phyloP scores from a whole-genome alignment of 2,329 filamentous ascomycete genomes.

The Hypoxylon sp. region DNA sequence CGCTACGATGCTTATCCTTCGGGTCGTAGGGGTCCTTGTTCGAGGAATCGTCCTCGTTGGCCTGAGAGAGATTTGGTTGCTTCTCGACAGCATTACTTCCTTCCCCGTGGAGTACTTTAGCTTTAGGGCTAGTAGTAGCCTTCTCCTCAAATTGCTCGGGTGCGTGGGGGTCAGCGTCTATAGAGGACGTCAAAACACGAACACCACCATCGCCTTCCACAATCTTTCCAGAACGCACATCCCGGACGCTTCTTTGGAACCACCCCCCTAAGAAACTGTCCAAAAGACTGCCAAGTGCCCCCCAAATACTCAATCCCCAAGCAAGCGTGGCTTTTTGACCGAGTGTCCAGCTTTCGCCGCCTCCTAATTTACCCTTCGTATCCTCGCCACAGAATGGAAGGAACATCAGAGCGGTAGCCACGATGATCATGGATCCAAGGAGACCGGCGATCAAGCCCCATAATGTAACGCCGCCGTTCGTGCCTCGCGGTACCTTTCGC shows the following conservation, averaged over 20 bases:
- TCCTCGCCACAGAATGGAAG: constrained; percentile 75
- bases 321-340: constrained; percentile 64
- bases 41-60: constrained; percentile 56
- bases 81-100: constrained; percentile 61
- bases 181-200: constrained; percentile 67
- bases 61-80: constrained; percentile 52
- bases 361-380: constrained; percentile 58
- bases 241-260: constrained; percentile 88
- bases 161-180: constrained; percentile 48
- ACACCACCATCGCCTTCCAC: constrained; percentile 87
- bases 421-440: constrained; percentile 79
- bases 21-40: constrained; percentile 64
- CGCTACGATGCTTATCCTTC: constrained; percentile 64
- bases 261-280: constrained; percentile 90
- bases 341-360: constrained; percentile 65
- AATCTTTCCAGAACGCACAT: constrained; percentile 86
- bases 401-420: constrained; percentile 74
- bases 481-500: constrained; percentile 86
- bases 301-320: constrained; percentile 77
- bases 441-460: constrained; percentile 81
- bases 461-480: constrained; percentile 90
- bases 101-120: constrained; percentile 61
- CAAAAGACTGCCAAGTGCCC: constrained; percentile 82
- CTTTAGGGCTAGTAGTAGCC: constrained; percentile 58
- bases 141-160: constrained; percentile 52